phyloP scores from a whole-genome alignment of 2,329 filamentous ascomycete species.

The Botrytis paeoniae region DNA sequence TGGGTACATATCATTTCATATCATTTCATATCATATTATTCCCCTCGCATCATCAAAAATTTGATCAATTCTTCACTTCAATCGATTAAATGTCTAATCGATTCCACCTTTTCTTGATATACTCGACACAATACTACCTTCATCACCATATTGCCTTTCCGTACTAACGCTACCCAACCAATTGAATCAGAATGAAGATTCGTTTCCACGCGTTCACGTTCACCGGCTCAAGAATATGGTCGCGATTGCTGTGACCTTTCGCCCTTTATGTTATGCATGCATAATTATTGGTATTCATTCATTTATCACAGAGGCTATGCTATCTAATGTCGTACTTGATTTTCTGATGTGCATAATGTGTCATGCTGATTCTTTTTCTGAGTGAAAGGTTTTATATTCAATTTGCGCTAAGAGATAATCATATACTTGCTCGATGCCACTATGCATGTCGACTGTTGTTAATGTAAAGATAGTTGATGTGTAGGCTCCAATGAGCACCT shows the following conservation, averaged over 20 bases:
- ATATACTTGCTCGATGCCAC: neutral
- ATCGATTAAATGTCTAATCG: neutral
- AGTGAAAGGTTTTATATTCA: neutral
- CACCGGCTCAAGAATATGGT: neutral
- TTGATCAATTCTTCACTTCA: neutral
- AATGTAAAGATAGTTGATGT: neutral
- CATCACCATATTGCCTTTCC: neutral
- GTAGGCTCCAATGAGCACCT: neutral
- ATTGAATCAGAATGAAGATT: neutral
- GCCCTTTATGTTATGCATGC: neutral
- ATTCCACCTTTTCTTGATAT: neutral
- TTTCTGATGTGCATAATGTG: conserved; percentile 13
- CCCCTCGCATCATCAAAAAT: neutral
- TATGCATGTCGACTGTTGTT: neutral
- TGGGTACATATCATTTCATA: neutral
- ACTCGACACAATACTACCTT: neutral
- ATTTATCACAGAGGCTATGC: neutral
- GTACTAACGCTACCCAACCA: neutral
- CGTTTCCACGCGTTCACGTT: neutral
- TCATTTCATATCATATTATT: neutral
- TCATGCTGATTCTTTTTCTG: neutral
- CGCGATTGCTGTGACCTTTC: conserved; percentile 4
- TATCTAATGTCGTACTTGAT: neutral
- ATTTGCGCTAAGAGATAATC: neutral
- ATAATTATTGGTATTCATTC: conserved; percentile 8